Evolutionary conservation across 2,329 filamentous ascomycete genomes (phyloP).

Genomic region (Fusarium sp.): DNA sequence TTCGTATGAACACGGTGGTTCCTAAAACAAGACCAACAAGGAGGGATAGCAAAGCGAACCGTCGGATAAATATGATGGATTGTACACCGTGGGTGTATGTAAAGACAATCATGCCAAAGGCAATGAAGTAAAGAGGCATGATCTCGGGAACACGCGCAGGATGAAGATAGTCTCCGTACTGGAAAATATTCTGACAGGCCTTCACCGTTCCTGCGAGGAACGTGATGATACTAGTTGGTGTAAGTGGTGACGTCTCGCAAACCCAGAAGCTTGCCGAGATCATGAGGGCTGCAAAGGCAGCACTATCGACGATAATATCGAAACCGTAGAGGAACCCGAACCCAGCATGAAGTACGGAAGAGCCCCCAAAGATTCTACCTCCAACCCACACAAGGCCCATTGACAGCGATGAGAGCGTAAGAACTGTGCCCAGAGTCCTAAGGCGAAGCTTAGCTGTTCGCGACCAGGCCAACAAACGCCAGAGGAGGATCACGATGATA

Average conservation of each 20-base stretch:
- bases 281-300: constrained; percentile 60
- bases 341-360: constrained; percentile 45
- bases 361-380: constrained; percentile 49
- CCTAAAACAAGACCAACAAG: constrained; percentile 56
- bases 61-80: constrained; percentile 59
- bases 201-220: constrained; percentile 58
- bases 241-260: constrained; percentile 61
- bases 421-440: constrained; percentile 59
- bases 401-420: constrained; percentile 58
- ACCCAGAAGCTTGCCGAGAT: constrained; percentile 62
- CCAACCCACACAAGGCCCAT: constrained; percentile 56
- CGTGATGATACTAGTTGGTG: constrained; percentile 59
- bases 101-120: constrained; percentile 59
- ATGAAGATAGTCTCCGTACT: constrained; percentile 62
- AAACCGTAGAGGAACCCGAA: constrained; percentile 63
- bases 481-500: constrained; percentile 61
- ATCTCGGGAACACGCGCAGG: constrained; percentile 55
- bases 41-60: constrained; percentile 57
- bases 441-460: constrained; percentile 63
- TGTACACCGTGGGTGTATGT: constrained; percentile 60
- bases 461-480: constrained; percentile 66
- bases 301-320: constrained; percentile 63
- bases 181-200: constrained; percentile 54
- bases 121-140: constrained; percentile 56
- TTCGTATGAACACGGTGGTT: constrained; percentile 55